Conservation (phyloP, 1,139 yeast species). For the Diutina scorzettiae region DNA sequence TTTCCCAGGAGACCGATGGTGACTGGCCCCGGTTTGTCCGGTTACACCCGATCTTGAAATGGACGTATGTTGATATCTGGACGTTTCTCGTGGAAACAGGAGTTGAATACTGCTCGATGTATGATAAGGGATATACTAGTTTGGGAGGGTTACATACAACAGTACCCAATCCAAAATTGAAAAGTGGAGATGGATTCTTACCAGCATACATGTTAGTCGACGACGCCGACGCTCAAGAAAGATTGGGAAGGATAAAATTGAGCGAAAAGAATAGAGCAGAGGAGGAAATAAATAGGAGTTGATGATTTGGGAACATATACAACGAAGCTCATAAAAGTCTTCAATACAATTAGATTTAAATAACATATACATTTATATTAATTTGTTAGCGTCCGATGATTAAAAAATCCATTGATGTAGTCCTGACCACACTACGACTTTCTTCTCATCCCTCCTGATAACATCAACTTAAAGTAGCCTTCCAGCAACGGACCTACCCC, state of each 20-base stretch:
- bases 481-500: slow-evolving; percentile 74
- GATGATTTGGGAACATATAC: background rate
- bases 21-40: slow-evolving; percentile 82
- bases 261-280: background rate
- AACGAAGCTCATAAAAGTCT: background rate
- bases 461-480: slow-evolving; percentile 27
- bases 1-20: slow-evolving; percentile 61
- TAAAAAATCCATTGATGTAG: too few species aligned
- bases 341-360: too few species aligned
- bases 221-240: slow-evolving; percentile 46
- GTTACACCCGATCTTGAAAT: slow-evolving; percentile 71
- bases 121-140: slow-evolving; percentile 73
- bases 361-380: too few species aligned
- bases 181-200: slow-evolving; percentile 18
- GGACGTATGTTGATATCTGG: slow-evolving; percentile 78
- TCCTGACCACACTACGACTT: background rate
- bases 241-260: slow-evolving; percentile 19
- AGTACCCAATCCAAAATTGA: slow-evolving; percentile 48
- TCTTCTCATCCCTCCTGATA: slow-evolving; percentile 12
- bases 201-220: slow-evolving; percentile 61
- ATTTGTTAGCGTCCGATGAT: too few species aligned
- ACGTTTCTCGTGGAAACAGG: slow-evolving; percentile 39
- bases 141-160: slow-evolving; percentile 68
- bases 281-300: background rate
- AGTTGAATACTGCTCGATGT: slow-evolving; percentile 53